phyloP scores from a whole-genome alignment of 768 basidiomycete species.

The Tubosaeta sp. region DNA sequence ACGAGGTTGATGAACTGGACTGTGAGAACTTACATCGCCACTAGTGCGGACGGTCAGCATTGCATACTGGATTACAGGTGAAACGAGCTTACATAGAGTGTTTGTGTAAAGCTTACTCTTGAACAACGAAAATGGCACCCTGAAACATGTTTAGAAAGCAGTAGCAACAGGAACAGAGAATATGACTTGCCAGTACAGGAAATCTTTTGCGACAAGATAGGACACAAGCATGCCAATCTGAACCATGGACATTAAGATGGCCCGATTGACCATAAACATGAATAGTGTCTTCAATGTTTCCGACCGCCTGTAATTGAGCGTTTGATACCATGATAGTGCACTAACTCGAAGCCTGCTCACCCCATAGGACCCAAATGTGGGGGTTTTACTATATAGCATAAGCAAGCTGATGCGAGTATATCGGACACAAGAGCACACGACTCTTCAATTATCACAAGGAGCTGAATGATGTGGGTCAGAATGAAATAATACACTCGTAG shows the following conservation, averaged over 20 bases:
- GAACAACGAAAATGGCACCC: constrained; percentile 21
- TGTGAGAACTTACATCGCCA: constrained; percentile 12
- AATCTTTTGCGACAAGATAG: constrained; percentile 10
- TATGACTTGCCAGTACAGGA: constrained; percentile 15
- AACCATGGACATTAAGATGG: constrained; percentile 16
- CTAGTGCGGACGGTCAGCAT: constrained; percentile 2
- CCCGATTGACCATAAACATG: constrained; percentile 16
- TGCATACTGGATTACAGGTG: not conserved
- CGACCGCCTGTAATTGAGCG: constrained; percentile 3
- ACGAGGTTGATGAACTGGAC: not conserved
- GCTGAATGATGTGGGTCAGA: not conserved
- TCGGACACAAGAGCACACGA: constrained; percentile 12
- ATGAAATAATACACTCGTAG: not conserved
- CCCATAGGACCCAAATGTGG: constrained; percentile 1
- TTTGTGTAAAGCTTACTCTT: constrained; percentile 24
- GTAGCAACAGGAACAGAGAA: not conserved
- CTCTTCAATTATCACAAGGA: constrained; percentile 9
- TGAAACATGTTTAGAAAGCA: not conserved
- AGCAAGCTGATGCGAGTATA: constrained; percentile 10
- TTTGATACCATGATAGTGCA: not conserved
- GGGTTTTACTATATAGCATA: constrained; percentile 13
- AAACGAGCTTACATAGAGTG: constrained; percentile 13
- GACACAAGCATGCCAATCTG: constrained; percentile 15
- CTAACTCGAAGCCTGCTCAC: not conserved
- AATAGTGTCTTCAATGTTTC: constrained; percentile 14